Evolutionary conservation across 2,329 filamentous ascomycete genomes (phyloP).

Genomic region (Calonectria multiphialidica): DNA sequence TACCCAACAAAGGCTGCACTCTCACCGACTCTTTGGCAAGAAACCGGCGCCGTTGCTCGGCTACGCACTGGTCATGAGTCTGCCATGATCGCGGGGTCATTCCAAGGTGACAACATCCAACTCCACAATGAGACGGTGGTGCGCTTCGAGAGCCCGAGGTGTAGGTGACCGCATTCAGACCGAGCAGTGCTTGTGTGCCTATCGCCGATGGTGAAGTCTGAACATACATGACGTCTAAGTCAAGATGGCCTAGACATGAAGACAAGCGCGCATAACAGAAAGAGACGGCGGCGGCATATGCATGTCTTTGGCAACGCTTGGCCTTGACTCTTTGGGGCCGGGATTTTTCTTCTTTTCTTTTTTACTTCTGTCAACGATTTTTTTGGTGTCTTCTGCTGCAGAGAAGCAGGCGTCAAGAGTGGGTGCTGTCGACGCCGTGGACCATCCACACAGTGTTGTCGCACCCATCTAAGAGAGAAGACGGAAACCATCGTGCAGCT

Average conservation of each 20-base stretch:
- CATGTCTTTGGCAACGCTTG: slow-evolving; percentile 30
- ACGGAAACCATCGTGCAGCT: slow-evolving; percentile 35
- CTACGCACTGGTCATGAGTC: slow-evolving; percentile 35
- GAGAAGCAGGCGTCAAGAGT: slow-evolving; percentile 17
- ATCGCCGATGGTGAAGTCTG: background rate
- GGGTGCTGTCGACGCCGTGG: background rate
- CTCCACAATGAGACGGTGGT: slow-evolving; percentile 3
- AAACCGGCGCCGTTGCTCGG: slow-evolving; percentile 34
- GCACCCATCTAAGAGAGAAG: slow-evolving; percentile 27
- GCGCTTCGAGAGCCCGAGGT: background rate
- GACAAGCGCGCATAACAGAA: slow-evolving; percentile 31
- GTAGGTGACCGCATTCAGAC: background rate
- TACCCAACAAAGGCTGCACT: slow-evolving; percentile 30
- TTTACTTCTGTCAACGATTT: slow-evolving; percentile 7
- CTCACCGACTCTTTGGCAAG: slow-evolving; percentile 43
- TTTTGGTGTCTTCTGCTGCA: slow-evolving; percentile 13
- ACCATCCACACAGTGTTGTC: slow-evolving; percentile 24
- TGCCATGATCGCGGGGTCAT: slow-evolving; percentile 32
- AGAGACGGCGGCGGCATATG: slow-evolving; percentile 40
- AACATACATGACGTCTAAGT: slow-evolving; percentile 38
- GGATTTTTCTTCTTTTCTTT: background rate
- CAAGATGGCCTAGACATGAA: slow-evolving; percentile 33
- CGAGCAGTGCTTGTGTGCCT: background rate
- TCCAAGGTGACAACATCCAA: slow-evolving; percentile 13
- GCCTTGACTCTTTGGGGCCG: slow-evolving; percentile 18